Evolutionary conservation across 2,329 filamentous ascomycete species (phyloP).

Genomic region (Xylariomycetidae sp.): DNA sequence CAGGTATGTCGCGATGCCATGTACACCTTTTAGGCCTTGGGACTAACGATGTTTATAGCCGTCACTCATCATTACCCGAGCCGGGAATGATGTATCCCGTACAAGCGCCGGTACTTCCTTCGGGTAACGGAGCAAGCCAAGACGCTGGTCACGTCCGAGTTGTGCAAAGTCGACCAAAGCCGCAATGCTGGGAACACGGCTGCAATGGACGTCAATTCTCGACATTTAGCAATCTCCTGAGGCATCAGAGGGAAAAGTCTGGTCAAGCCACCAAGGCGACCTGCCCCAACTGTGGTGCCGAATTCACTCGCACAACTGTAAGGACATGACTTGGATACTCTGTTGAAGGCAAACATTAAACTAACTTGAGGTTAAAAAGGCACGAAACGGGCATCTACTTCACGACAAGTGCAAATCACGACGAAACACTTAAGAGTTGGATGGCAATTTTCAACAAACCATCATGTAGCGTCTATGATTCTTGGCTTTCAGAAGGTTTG

Average conservation of each 20-base stretch:
- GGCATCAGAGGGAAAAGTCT: conserved; percentile 92
- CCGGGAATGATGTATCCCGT: conserved; percentile 40
- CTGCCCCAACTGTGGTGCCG: conserved; percentile 86
- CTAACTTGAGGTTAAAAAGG: conserved; percentile 41
- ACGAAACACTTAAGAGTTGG: conserved; percentile 35
- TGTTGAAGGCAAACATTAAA: background rate
- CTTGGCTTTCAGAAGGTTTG: too few species aligned
- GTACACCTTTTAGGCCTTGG: background rate
- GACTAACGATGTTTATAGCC: conserved; percentile 23
- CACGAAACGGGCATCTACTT: conserved; percentile 77
- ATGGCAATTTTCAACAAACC: too few species aligned
- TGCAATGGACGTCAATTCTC: conserved; percentile 95
- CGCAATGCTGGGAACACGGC: conserved; percentile 94
- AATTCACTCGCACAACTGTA: conserved; percentile 78
- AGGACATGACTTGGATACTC: conserved; percentile 1
- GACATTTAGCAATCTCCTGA: conserved; percentile 89
- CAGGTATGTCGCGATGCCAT: conserved; percentile 36
- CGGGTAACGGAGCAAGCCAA: conserved; percentile 28
- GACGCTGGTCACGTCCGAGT: conserved; percentile 57
- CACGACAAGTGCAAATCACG: conserved; percentile 91
- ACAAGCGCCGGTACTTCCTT: conserved; percentile 29
- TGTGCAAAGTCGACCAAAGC: conserved; percentile 77
- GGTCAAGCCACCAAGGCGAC: conserved; percentile 84
- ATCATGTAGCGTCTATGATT: too few species aligned
- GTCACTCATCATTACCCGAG: conserved; percentile 38